Evolutionary conservation across 495 filamentous ascomycete genomes (phyloP).

Genomic region (Aspergillus asperescens): DNA sequence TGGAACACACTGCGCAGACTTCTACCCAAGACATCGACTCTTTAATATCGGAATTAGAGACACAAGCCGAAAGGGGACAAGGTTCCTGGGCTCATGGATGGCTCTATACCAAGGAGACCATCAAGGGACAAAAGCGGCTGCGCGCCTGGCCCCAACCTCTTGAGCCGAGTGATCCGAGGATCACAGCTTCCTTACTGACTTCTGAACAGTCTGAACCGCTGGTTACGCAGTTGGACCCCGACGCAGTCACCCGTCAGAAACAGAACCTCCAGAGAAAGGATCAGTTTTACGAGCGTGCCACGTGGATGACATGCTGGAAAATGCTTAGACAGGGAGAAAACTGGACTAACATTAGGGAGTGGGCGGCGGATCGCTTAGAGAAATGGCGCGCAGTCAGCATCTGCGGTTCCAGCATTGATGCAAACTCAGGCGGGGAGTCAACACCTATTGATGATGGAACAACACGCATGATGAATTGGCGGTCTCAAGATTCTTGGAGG

Average conservation of each 20-base stretch:
- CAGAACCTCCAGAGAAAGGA: constrained; percentile 71
- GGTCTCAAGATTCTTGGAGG: constrained; percentile 62
- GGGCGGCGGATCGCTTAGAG: constrained; percentile 73
- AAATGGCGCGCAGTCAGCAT: constrained; percentile 69
- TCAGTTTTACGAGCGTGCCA: constrained; percentile 74
- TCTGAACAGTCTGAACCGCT: constrained; percentile 57
- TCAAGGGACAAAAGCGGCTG: constrained; percentile 84
- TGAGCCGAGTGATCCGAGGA: constrained; percentile 52
- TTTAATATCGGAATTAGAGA: constrained; percentile 63
- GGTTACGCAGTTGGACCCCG: constrained; percentile 90
- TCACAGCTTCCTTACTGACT: constrained; percentile 51
- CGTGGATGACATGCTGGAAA: constrained; percentile 86
- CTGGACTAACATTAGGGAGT: constrained; percentile 68
- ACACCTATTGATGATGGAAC: constrained; percentile 39
- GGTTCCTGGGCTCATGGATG: constrained; percentile 75
- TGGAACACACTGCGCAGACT: constrained; percentile 64
- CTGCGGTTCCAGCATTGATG: constrained; percentile 40
- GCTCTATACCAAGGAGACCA: constrained; percentile 82
- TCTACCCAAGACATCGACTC: constrained; percentile 65
- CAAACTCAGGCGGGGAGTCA: constrained; percentile 22
- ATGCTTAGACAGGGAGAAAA: constrained; percentile 73
- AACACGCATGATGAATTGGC: constrained; percentile 45
- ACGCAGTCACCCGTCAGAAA: constrained; percentile 74
- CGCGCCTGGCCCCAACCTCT: constrained; percentile 57
- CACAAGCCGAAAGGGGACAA: constrained; percentile 56